Percentiles rank a stretch among this genome's conserved stretches.
Conservation (phyloP, 2,329 filamentous ascomycete species). For the Drechslerella coelobrocha region DNA sequence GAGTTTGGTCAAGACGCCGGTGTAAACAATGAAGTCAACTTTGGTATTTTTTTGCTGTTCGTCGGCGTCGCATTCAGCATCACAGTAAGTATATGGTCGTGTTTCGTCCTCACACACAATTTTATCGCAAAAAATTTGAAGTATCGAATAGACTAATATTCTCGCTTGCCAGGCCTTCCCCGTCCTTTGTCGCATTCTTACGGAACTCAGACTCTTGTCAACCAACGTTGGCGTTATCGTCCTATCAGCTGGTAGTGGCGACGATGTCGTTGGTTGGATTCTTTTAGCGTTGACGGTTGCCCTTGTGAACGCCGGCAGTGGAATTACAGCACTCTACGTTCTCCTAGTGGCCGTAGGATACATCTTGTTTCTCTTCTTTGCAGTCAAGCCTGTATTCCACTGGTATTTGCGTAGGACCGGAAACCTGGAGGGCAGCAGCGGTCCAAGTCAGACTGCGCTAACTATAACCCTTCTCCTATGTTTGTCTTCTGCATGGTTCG, state of each 20-base stretch:
- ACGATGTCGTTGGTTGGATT: conserved; percentile 91
- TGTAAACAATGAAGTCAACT: conserved; percentile 59
- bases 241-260: conserved; percentile 87
- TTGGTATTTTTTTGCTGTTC: conserved; percentile 69
- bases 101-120: neutral
- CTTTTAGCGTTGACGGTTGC: conserved; percentile 90
- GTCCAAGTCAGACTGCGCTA: conserved; percentile 84
- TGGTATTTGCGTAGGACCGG: conserved; percentile 76
- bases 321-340: conserved; percentile 82
- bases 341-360: conserved; percentile 77
- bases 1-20: conserved; percentile 68
- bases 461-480: conserved; percentile 80
- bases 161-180: conserved; percentile 69
- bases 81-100: conserved; percentile 65
- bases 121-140: neutral
- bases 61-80: conserved; percentile 93
- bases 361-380: conserved; percentile 75
- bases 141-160: neutral
- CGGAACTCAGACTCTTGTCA: conserved; percentile 82
- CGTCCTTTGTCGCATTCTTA: conserved; percentile 89
- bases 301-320: conserved; percentile 83
- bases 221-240: conserved; percentile 87
- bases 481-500: conserved; percentile 82
- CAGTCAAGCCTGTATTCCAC: conserved; percentile 75
- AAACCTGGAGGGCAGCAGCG: conserved; percentile 73